phyloP scores from a whole-genome alignment of 768 basidiomycete genomes.

The Clavaria fumosa region DNA sequence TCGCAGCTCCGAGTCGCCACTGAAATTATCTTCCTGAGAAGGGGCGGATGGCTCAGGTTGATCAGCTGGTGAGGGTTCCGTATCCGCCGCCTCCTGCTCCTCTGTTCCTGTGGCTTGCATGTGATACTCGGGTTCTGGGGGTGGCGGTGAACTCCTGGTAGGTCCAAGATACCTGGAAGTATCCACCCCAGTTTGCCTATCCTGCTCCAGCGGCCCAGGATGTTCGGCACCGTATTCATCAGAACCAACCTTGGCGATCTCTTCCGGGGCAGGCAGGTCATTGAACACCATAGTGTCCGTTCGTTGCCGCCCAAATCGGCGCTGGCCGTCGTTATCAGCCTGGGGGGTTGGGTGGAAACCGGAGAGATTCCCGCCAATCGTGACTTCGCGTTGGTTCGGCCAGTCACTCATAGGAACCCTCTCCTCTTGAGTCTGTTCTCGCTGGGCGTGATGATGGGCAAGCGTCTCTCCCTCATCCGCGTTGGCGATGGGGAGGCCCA shows the following conservation, averaged over 20 bases:
- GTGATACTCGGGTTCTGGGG: too few species aligned
- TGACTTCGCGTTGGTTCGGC: constrained; percentile 4
- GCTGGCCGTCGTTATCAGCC: constrained; percentile 23
- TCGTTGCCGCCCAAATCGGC: constrained; percentile 35
- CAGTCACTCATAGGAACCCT: neutral
- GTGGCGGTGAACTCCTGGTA: too few species aligned
- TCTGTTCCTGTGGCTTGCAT: too few species aligned
- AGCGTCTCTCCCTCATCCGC: constrained; percentile 1
- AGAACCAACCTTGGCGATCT: constrained; percentile 15
- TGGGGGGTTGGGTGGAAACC: constrained; percentile 14
- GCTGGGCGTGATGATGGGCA: constrained; percentile 1
- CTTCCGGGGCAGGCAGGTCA: constrained; percentile 23
- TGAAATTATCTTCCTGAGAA: too few species aligned
- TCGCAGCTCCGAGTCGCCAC: too few species aligned
- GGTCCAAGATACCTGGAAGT: too few species aligned
- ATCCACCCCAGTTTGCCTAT: neutral
- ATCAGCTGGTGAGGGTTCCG: too few species aligned
- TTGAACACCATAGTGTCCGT: constrained; percentile 68
- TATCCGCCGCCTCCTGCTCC: too few species aligned
- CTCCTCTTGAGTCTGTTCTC: constrained; percentile 1
- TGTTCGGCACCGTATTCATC: constrained; percentile 2
- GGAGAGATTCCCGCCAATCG: neutral
- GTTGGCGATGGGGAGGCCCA: constrained; percentile 26
- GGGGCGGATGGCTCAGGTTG: too few species aligned
- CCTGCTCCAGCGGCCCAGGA: neutral